phyloP scores from a whole-genome alignment of 1,284 basidiomycete genomes.

The Malassezia restricta region DNA sequence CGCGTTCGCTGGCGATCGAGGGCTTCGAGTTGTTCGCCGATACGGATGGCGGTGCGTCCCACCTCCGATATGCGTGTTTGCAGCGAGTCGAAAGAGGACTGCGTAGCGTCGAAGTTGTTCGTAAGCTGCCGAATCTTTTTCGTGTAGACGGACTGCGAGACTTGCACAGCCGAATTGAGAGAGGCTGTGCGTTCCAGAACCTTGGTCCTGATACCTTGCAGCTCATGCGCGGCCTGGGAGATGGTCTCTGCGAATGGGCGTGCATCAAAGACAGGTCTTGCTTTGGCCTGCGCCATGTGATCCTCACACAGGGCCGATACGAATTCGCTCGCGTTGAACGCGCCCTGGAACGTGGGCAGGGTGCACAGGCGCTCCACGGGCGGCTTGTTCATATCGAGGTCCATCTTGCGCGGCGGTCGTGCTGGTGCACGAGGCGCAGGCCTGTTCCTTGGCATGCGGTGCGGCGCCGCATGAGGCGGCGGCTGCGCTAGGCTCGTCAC shows the following conservation, averaged over 20 bases:
- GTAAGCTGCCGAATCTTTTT: slow-evolving; percentile 83
- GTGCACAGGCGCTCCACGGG: slow-evolving; percentile 57
- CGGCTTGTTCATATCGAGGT: slow-evolving; percentile 49
- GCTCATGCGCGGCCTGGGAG: slow-evolving; percentile 72
- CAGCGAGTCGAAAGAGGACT: slow-evolving; percentile 32
- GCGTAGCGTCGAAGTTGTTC: slow-evolving; percentile 63
- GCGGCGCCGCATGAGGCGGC: slow-evolving; percentile 3
- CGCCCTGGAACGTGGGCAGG: slow-evolving; percentile 58
- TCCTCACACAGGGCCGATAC: slow-evolving; percentile 71
- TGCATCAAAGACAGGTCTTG: slow-evolving; percentile 75
- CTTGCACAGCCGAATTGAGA: slow-evolving; percentile 78
- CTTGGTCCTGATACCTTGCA: slow-evolving; percentile 72
- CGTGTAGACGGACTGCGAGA: slow-evolving; percentile 83
- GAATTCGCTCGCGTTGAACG: slow-evolving; percentile 84
- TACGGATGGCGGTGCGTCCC: slow-evolving; percentile 81
- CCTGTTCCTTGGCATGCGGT: slow-evolving; percentile 14
- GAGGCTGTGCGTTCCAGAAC: slow-evolving; percentile 76
- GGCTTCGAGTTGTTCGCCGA: slow-evolving; percentile 83
- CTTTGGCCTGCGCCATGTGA: slow-evolving; percentile 69
- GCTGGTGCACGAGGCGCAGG: slow-evolving; percentile 5
- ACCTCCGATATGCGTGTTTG: slow-evolving; percentile 66
- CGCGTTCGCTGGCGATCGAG: slow-evolving; percentile 82
- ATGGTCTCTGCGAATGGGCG: slow-evolving; percentile 84
- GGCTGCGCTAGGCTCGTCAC: not conserved
- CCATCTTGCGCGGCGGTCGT: not conserved